Evolutionary conservation across 176 grass and related monocot genomes (phyloP).

Genomic region (Saccharum officinarum): DNA sequence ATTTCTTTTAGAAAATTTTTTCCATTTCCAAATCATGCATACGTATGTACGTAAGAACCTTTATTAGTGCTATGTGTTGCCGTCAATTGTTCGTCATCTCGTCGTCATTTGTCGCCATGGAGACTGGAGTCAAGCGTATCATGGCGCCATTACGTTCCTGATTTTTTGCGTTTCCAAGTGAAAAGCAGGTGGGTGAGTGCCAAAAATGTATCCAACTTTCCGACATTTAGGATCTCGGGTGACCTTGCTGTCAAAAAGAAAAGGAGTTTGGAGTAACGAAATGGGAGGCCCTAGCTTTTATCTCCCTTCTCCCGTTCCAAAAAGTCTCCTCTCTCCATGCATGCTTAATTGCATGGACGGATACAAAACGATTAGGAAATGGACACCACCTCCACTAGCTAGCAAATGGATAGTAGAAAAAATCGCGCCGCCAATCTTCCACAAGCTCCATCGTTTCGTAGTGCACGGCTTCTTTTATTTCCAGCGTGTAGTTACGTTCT

Average conservation of each 20-base stretch:
- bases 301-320: not conserved
- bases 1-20: no score
- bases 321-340: not conserved
- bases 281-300: not conserved
- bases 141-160: not conserved
- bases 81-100: constrained; percentile 2
- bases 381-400: constrained; percentile 1
- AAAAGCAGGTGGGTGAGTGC: not conserved
- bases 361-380: not conserved
- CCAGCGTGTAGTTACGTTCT: not conserved
- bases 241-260: constrained; percentile 18
- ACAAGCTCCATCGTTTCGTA: not conserved
- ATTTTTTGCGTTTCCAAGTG: not conserved
- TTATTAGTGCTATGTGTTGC: not conserved
- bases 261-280: not conserved
- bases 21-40: no score
- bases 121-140: not conserved
- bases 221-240: constrained; percentile 23
- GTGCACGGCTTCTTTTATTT: not conserved
- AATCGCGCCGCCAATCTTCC: not conserved
- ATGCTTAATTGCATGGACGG: not conserved
- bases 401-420: constrained; percentile 8
- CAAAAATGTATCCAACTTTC: constrained; percentile 37
- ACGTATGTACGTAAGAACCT: no score
- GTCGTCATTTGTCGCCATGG: constrained; percentile 4